These are phyloP conservation scores for Purshia tridentata DNA, from an alignment of 306 rosid genomes.

Conservation along the genomic window DNA sequence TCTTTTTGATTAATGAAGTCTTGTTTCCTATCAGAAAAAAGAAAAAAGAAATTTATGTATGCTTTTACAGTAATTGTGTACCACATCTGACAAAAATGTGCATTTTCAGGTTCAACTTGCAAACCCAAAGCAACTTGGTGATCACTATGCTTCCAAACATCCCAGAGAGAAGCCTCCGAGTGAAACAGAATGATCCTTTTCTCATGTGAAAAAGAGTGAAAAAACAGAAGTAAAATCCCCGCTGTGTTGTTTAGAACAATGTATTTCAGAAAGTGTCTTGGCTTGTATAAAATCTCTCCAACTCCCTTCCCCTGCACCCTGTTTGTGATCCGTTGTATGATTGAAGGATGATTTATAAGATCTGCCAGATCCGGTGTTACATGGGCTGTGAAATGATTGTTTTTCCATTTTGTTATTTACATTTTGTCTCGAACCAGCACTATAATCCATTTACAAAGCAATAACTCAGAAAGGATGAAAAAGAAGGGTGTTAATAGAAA, in stretches of 20 bases:
- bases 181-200: conserved; percentile 50
- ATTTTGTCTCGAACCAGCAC: background rate
- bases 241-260: conserved; percentile 25
- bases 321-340: conserved; percentile 30
- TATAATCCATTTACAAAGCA: too few species aligned
- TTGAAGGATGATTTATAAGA: conserved; percentile 22
- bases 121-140: conserved; percentile 74
- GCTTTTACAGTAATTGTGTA: background rate
- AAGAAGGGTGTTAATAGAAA: too few species aligned
- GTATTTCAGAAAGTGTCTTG: conserved; percentile 26
- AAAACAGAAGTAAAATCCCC: conserved; percentile 4
- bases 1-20: too few species aligned
- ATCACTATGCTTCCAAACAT: conserved; percentile 88
- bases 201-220: conserved; percentile 10
- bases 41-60: background rate
- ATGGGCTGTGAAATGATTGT: background rate
- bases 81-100: conserved; percentile 3
- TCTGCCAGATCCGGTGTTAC: conserved; percentile 22
- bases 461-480: too few species aligned
- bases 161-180: conserved; percentile 89
- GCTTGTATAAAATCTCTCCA: conserved; percentile 11
- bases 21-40: too few species aligned
- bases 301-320: background rate
- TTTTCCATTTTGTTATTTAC: too few species aligned
- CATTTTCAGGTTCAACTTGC: conserved; percentile 78